Evolutionary conservation across 495 filamentous ascomycete species (phyloP), one percentile per base, ranked within the genome.

Genomic region (Penicillium simplicissimum): DNA sequence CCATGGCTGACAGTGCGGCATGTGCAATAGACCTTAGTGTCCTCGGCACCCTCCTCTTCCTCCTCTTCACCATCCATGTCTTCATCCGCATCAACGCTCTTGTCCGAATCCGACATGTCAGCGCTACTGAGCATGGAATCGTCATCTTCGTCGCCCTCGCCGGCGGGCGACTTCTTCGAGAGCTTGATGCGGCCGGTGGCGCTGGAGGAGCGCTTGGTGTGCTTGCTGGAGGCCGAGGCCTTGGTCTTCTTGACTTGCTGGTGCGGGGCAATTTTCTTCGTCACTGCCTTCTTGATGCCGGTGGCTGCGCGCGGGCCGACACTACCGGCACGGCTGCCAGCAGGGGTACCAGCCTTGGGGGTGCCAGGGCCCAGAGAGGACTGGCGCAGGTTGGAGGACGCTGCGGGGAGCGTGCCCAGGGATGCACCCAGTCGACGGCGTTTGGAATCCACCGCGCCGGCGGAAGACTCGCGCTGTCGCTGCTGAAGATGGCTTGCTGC

Each of bases 1-100:
- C 95, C 95, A 78, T 90, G 94, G 73, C 90, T 96, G 59, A 97
- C 90, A 64, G 88, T 90, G 70, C 95, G 90, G 73, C 95, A 98
- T 28, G 88, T 84, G 76, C 95, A 98, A 74, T 98, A 98, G 61
- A 93, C 90, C 68, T 86, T 87, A 49, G 91, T 88, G 76, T 98
- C 94, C 56, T 90, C 88, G 48, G 88, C 92, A 35, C 94, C 92
- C 43, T 96, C 94, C 48, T 93, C 91, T 35, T 90, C 90, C 1
- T 88, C 83, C 11, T 89, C 90, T 36, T 86, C 86, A 37, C 86
- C 86, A 36, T 85, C 88, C 36, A 87, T 79, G 58, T 89, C 87
- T 25, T 85, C 85, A 8, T 71, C 72, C 11, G 64, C 67, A 31
- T 60, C 59, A 28, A 76, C 73, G 48, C 75, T 81, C 63, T 76